Evolutionary conservation across 257 asterid genomes (phyloP), one percentile per base, ranked within the genome.

Genomic region (Solanum virginianum): DNA sequence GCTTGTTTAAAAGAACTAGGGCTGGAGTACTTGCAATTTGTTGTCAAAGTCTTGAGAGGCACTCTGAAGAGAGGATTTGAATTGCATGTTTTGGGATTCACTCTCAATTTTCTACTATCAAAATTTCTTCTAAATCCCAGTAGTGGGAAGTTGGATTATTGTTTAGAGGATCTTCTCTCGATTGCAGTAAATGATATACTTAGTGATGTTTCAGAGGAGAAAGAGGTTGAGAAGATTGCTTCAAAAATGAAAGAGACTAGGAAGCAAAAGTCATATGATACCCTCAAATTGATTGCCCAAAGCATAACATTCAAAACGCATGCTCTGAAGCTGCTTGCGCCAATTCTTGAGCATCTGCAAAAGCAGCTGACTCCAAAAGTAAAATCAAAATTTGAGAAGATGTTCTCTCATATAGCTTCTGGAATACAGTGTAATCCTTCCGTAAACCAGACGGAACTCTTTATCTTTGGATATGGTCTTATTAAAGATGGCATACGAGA

Each of bases 151-250:
- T 88, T 96, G 91, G 98, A 96, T 85, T 92, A 91, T 88, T 96
- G 99, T 85, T 87, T 96, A 80, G 91, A 84, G 26, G 99, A 95
- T 86, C 97, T 96, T 88, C 95, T 96, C 24, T 88, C 90, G 39
- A 90, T 96, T 62, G 91, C 89, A 68, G 91, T 87, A 87, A 94
- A 88, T 83, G 99, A 96, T 89, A 93, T 96, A 84, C 92, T 96
- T 59, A 98, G 98, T 80, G 97, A 88, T 88, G 97, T 96, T 90
- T 94, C 99, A 18, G 98, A 94, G 83, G 95, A 96, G 94, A 96
- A 96, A 91, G 99, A 96, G 80, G 99, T 95, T 81, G 99, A 96
- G 26, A 96, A 95, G 90, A 88, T 95, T 88, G 98, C 99, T 92
- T 93, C 96, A 55, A 96, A 94, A 84, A 95, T 95, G 99, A 95